A percentile compares a stretch with the other conserved stretches of the same genome.
These are phyloP conservation scores for Vicia faba DNA, from an alignment of 306 rosid species.

Conservation along the genomic window DNA sequence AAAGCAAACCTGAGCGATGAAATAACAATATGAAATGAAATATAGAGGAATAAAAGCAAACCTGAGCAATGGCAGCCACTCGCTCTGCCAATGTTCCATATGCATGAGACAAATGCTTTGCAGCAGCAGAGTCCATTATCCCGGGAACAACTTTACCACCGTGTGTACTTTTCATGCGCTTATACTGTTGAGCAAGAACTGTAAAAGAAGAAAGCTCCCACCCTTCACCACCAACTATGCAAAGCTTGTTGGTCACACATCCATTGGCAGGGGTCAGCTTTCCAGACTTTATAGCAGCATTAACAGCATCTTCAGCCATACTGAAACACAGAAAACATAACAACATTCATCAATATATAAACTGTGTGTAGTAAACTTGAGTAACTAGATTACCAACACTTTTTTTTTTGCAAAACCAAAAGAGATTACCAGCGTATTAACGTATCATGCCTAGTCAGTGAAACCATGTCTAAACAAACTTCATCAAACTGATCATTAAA, in stretches of 20 bases:
- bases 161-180: constrained; percentile 79
- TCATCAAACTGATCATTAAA: constrained; percentile 28
- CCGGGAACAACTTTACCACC: constrained; percentile 89
- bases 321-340: constrained; percentile 58
- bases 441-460: constrained; percentile 20
- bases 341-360: constrained; percentile 29
- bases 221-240: constrained; percentile 83
- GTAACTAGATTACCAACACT: neutral
- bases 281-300: constrained; percentile 91
- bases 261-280: constrained; percentile 67
- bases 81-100: constrained; percentile 87
- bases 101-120: constrained; percentile 88
- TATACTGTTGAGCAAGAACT: constrained; percentile 85
- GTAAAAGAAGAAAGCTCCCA: constrained; percentile 95
- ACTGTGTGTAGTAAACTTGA: constrained; percentile 32
- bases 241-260: constrained; percentile 68
- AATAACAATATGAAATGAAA: constrained; percentile 16
- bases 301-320: constrained; percentile 99
- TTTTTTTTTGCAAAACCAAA: too few species aligned
- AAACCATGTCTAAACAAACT: constrained; percentile 40
- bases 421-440: neutral
- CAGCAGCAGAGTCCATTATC: constrained; percentile 81
- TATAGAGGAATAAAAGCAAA: constrained; percentile 45
- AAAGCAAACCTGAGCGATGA: constrained; percentile 86
- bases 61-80: constrained; percentile 97